These are phyloP conservation scores for Aspergillus fructus DNA, from an alignment of 2,329 filamentous ascomycete genomes.

Conservation along the genomic window DNA sequence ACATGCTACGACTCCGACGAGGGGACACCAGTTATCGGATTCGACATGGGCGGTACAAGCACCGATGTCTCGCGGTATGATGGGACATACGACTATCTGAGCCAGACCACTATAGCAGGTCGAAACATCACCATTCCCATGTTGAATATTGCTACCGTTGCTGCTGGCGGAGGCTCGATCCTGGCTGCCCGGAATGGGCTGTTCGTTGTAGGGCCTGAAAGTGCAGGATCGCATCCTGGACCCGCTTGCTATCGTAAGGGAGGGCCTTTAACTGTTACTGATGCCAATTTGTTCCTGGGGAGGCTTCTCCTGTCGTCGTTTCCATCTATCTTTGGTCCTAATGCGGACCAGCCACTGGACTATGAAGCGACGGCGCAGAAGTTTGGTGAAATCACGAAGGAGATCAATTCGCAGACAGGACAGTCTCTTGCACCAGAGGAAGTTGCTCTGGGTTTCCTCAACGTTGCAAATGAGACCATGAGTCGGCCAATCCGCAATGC, in stretches of 20 bases:
- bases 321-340: conserved; percentile 89
- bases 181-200: conserved; percentile 82
- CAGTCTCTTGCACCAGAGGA: not conserved
- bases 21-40: conserved; percentile 83
- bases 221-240: conserved; percentile 84
- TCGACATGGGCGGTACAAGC: conserved; percentile 93
- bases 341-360: conserved; percentile 81
- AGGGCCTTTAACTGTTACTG: conserved; percentile 84
- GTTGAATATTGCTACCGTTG: conserved; percentile 92
- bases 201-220: conserved; percentile 90
- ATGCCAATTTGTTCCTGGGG: conserved; percentile 85
- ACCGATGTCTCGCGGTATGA: conserved; percentile 87
- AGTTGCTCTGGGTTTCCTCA: conserved; percentile 84
- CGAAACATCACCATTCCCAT: conserved; percentile 90
- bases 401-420: conserved; percentile 46
- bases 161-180: conserved; percentile 69
- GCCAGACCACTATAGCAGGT: conserved; percentile 88
- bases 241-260: conserved; percentile 92
- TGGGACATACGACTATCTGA: conserved; percentile 87
- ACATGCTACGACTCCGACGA: conserved; percentile 84
- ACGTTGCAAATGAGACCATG: conserved; percentile 90
- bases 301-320: conserved; percentile 89
- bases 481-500: conserved; percentile 72
- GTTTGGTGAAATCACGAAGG: not conserved
- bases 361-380: conserved; percentile 64